Conservation (phyloP, 2,329 filamentous ascomycete species). For the Myriosclerotinia duriaeana region DNA sequence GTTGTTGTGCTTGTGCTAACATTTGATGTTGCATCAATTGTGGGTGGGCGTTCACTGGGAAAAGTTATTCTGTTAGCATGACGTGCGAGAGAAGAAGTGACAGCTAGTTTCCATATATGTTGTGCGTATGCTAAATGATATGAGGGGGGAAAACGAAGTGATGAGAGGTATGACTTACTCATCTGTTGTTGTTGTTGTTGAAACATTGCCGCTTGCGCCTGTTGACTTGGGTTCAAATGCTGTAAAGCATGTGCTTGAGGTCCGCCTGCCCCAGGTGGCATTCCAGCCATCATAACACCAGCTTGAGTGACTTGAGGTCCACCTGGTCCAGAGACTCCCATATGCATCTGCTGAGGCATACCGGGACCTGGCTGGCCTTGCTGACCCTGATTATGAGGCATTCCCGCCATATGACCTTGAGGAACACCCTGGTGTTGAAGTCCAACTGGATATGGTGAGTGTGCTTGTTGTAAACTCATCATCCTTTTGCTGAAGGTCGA, state of each 20-base stretch:
- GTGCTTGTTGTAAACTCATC: conserved; percentile 65
- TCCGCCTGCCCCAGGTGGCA: conserved; percentile 63
- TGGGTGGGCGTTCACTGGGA: conserved; percentile 35
- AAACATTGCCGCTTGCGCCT: conserved; percentile 37
- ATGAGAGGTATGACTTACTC: conserved; percentile 38
- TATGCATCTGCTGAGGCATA: conserved; percentile 70
- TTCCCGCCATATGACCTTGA: conserved; percentile 54
- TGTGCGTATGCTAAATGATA: not conserved
- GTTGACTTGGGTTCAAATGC: conserved; percentile 62
- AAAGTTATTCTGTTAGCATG: not conserved
- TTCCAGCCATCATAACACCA: conserved; percentile 69
- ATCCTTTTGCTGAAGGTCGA: conserved; percentile 58
- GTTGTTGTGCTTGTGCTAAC: conserved; percentile 41
- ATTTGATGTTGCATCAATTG: conserved; percentile 46
- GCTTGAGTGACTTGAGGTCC: conserved; percentile 69
- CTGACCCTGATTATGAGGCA: conserved; percentile 61
- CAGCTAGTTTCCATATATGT: too few relatives aligned
- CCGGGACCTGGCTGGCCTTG: conserved; percentile 61
- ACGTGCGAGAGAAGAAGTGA: not conserved
- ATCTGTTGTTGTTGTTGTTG: conserved; percentile 34
- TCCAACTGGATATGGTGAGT: conserved; percentile 65
- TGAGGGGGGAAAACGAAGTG: not conserved
- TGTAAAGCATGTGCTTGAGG: conserved; percentile 68
- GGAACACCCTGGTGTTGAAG: conserved; percentile 73
- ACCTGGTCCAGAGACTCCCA: conserved; percentile 70